phyloP scores from a whole-genome alignment of 192 early-diverging fungal genomes.

The Rhizoclosmatium globosum region DNA sequence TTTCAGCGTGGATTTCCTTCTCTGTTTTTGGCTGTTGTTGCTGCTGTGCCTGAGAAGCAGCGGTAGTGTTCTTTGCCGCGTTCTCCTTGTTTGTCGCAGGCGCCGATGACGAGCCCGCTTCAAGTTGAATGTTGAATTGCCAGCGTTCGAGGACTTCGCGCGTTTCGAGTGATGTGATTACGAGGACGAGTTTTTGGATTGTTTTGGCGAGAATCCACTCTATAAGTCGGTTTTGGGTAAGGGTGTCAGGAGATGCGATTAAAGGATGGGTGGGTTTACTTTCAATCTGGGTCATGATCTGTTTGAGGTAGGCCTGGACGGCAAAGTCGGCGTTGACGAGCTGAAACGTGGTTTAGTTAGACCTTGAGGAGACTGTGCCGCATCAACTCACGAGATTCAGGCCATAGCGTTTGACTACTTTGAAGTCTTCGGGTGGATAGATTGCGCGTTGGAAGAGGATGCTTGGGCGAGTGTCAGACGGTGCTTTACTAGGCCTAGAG shows the following conservation, averaged over 20 bases:
- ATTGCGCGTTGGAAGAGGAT: constrained; percentile 92
- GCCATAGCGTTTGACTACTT: constrained; percentile 85
- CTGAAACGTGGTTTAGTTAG: neutral
- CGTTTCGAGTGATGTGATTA: constrained; percentile 84
- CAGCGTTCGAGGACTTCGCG: constrained; percentile 88
- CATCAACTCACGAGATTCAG: constrained; percentile 63
- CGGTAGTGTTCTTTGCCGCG: neutral
- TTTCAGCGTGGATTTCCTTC: constrained; percentile 75
- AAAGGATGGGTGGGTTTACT: constrained; percentile 55
- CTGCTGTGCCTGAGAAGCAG: neutral
- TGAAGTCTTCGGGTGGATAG: constrained; percentile 90
- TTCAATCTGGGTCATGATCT: constrained; percentile 82
- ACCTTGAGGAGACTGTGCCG: neutral
- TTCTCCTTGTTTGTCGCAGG: neutral
- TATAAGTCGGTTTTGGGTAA: constrained; percentile 34
- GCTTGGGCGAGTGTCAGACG: constrained; percentile 42
- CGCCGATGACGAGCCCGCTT: constrained; percentile 22
- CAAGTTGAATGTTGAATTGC: constrained; percentile 92
- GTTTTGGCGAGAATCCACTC: constrained; percentile 79
- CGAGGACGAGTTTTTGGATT: constrained; percentile 87
- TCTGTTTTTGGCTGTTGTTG: constrained; percentile 45
- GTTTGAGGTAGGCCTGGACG: constrained; percentile 76
- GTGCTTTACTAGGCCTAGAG: neutral
- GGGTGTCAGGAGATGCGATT: neutral
- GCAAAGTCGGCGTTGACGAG: constrained; percentile 78